These are phyloP conservation scores for Calonectria leucothoes DNA, from an alignment of 2,329 filamentous ascomycete genomes.

Conservation along the genomic window DNA sequence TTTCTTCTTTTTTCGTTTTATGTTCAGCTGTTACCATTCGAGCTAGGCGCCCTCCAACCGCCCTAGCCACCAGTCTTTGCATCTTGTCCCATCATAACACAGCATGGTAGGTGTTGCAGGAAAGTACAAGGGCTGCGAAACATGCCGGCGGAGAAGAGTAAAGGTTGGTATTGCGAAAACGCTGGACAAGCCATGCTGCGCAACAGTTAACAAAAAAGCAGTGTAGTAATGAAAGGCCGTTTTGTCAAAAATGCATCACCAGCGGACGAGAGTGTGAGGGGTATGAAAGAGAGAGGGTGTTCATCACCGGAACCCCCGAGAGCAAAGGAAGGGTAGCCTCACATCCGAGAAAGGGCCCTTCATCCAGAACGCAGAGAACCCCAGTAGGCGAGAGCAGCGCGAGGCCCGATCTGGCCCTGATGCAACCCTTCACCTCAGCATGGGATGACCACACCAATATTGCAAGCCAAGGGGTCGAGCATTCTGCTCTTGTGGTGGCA, in stretches of 20 bases:
- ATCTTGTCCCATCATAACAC: conserved; percentile 10
- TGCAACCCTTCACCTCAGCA: conserved; percentile 58
- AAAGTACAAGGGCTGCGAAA: conserved; percentile 74
- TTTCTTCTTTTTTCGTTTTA: neutral
- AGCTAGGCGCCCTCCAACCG: neutral
- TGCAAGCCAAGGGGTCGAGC: conserved; percentile 50
- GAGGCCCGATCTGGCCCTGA: conserved; percentile 46
- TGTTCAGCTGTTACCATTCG: neutral
- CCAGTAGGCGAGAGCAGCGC: conserved; percentile 35
- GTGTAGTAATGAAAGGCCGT: conserved; percentile 72
- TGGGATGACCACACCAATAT: conserved; percentile 62
- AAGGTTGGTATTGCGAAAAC: conserved; percentile 56
- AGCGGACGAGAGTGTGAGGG: conserved; percentile 69
- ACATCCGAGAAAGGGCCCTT: conserved; percentile 58
- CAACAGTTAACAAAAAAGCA: conserved; percentile 41
- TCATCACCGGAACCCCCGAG: conserved; percentile 70
- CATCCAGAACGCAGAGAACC: conserved; percentile 49
- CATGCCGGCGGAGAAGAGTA: conserved; percentile 68
- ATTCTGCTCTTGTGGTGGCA: conserved; percentile 57
- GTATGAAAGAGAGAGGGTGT: conserved; percentile 72
- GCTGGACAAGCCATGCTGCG: neutral
- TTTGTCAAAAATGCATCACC: conserved; percentile 70
- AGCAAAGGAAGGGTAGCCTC: conserved; percentile 67
- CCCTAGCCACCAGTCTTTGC: neutral
- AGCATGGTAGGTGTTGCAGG: conserved; percentile 72